A percentile compares a stretch with the other conserved stretches of the same genome.
These are phyloP conservation scores for Aureobasidium sp. DNA, from an alignment of 2,329 filamentous ascomycete species.

Conservation along the genomic window DNA sequence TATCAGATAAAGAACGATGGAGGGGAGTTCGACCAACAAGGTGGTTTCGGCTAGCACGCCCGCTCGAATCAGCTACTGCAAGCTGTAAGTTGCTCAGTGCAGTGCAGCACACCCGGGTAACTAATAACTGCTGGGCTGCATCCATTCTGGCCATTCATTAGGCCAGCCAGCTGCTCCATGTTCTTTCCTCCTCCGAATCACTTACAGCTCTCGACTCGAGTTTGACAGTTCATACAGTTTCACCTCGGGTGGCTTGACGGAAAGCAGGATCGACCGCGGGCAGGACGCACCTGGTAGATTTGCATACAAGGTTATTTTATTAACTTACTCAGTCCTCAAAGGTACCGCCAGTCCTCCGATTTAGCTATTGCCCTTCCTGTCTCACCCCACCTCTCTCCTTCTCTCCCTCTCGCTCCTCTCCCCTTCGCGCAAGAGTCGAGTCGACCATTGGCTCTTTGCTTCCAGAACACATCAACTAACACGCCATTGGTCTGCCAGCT, in stretches of 20 bases:
- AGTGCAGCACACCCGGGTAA: no score
- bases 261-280: slow-evolving; percentile 9
- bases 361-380: neutral
- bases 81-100: no score
- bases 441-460: neutral
- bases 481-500: neutral
- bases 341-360: neutral
- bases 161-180: neutral
- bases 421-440: neutral
- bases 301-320: neutral
- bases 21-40: neutral
- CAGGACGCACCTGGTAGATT: no score
- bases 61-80: neutral
- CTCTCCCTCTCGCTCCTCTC: neutral
- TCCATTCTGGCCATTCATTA: neutral
- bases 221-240: slow-evolving; percentile 1
- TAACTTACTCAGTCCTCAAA: neutral
- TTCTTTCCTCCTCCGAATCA: neutral
- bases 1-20: neutral
- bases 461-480: neutral
- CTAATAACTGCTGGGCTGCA: neutral
- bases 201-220: neutral
- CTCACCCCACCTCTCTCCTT: neutral
- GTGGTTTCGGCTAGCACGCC: neutral
- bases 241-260: slow-evolving; percentile 8